Evolutionary conservation across 2,329 filamentous ascomycete species (phyloP), one percentile per base, ranked within the genome.

Genomic region (Zymoseptoria passerinii): DNA sequence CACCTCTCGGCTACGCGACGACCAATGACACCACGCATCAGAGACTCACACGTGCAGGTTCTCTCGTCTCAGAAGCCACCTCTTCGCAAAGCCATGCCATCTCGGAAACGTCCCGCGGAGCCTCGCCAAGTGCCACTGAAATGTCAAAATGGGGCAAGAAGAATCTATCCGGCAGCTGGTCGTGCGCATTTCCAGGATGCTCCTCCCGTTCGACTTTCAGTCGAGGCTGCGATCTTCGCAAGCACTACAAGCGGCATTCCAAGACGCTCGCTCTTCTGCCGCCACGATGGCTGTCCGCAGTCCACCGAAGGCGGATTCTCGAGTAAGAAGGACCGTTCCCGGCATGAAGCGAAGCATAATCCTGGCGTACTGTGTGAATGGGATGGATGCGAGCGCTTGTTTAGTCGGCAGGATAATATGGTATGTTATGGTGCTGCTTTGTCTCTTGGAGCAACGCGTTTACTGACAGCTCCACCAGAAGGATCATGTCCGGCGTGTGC

Each of bases 391-490:
- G 77, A 77, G 56, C 72, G 82, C 52, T 74, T 85, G 2, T 85
- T 85, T 67, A 83, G 80, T 68, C 75, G 83, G 29, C 79, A 83
- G 23, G 83, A 85, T 67, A 85, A 85, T 62, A 85, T 85, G 83
- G 77, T 80, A 71, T 67, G 75, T 57, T 29, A n/a, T 28, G 19
- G 4, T 35, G 10, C 16, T 28, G 7, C 13, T 19, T 29, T 8
- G 18, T 44, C 7, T 13, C 49, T 35, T 23, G 50, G 16, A 44
- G 19, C 13, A 9, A 16, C 16, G 23, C 28, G 8, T 49, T 52
- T 51, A 53, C 58, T 60, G 54, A 61, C 58, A 56, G 6, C 10
- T 28, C 20, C 40, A 55, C 16, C 60, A 68, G 67, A 69, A 67
- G 48, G 67, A 69, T 63, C 67, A 69, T 55, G 67, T 69, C 50